Evolutionary conservation across 768 basidiomycete genomes (phyloP).

Genomic region (Collybia sp.): DNA sequence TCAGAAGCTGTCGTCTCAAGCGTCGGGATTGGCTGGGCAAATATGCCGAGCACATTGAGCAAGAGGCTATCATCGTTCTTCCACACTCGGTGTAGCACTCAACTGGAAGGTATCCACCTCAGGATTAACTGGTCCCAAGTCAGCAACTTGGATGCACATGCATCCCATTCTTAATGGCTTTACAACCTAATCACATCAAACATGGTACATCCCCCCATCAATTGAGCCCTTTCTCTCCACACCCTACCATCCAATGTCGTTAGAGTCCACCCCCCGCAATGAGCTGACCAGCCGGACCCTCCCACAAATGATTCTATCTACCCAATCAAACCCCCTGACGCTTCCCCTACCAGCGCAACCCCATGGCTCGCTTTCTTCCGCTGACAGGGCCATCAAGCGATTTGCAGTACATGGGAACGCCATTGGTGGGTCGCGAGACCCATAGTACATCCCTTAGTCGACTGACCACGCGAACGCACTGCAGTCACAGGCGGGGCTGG

Average conservation of each 20-base stretch:
- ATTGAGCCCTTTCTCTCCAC: too few species aligned
- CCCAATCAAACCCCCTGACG: slow-evolving; percentile 26
- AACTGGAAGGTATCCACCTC: too few species aligned
- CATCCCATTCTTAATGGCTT: too few species aligned
- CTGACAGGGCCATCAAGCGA: slow-evolving; percentile 21
- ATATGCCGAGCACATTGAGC: too few species aligned
- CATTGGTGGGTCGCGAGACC: slow-evolving; percentile 23
- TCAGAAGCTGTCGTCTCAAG: too few species aligned
- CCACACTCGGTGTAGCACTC: too few species aligned
- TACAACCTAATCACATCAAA: too few species aligned
- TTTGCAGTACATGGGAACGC: slow-evolving; percentile 36
- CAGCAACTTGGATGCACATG: too few species aligned
- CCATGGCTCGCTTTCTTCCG: neutral
- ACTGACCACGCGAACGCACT: neutral
- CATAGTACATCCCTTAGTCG: neutral
- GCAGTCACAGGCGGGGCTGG: slow-evolving; percentile 42
- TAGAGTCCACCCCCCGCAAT: slow-evolving; percentile 13
- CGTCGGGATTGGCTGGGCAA: too few species aligned
- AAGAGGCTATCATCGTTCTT: too few species aligned
- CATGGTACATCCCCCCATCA: too few species aligned
- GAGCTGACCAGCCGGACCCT: slow-evolving; percentile 22
- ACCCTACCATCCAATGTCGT: neutral
- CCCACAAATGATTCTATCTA: slow-evolving; percentile 26
- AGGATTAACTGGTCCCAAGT: too few species aligned
- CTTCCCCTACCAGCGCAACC: slow-evolving; percentile 10